Percentiles rank a stretch among this genome's conserved stretches.
These are phyloP conservation scores for Nyctanthes arbortristis DNA, from an alignment of 257 asterid genomes.

Conservation along the genomic window DNA sequence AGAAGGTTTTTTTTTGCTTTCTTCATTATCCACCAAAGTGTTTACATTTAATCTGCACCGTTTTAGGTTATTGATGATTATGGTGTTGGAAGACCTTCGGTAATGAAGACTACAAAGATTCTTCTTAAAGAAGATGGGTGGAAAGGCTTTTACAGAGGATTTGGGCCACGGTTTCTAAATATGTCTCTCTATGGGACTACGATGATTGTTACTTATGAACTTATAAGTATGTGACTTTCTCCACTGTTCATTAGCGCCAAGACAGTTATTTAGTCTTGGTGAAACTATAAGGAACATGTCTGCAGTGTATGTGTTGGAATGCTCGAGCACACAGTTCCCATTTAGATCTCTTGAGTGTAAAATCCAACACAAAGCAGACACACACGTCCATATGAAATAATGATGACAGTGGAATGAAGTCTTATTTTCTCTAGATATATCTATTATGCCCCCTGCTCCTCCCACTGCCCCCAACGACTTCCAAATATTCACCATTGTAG, in stretches of 20 bases:
- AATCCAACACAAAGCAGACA: not conserved
- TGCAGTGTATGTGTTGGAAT: not conserved
- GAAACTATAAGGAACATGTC: not conserved
- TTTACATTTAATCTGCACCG: conserved; percentile 17
- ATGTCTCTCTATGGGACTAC: conserved; percentile 92
- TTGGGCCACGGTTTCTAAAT: conserved; percentile 87
- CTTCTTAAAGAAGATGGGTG: conserved; percentile 88
- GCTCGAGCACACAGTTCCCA: not conserved
- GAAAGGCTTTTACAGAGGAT: conserved; percentile 90
- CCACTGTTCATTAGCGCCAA: not conserved
- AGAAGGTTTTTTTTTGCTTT: not conserved
- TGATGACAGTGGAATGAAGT: not conserved
- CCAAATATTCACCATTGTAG: not conserved
- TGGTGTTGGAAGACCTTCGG: conserved; percentile 88
- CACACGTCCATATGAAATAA: not conserved
- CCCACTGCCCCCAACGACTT: not conserved
- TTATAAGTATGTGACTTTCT: conserved; percentile 59
- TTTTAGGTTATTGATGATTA: conserved; percentile 81
- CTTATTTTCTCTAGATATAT: not conserved
- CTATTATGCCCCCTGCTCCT: not conserved
- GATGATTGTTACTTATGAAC: conserved; percentile 90
- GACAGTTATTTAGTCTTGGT: not conserved
- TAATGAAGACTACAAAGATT: conserved; percentile 62
- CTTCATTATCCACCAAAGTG: not conserved
- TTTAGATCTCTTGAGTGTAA: not conserved